Evolutionary conservation across 2,329 filamentous ascomycete species (phyloP).

Genomic region (Moelleriella libera): DNA sequence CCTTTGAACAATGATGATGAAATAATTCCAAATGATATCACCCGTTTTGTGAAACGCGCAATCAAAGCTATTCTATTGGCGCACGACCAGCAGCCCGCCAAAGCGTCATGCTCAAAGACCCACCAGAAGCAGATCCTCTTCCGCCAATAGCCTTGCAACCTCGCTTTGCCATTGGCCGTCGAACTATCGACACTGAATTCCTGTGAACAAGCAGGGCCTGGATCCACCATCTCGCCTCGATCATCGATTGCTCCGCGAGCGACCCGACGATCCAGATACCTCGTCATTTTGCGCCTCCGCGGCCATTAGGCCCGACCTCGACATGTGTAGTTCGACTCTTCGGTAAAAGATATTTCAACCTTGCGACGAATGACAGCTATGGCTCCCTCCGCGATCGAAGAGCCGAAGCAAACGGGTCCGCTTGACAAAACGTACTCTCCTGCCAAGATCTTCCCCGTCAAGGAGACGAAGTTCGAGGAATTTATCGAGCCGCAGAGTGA

Average conservation of each 20-base stretch:
- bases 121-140: too few relatives aligned
- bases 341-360: constrained; percentile 1
- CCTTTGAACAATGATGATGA: too few relatives aligned
- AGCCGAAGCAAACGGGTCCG: constrained; percentile 19
- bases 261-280: not conserved
- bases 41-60: too few relatives aligned
- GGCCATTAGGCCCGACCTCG: not conserved
- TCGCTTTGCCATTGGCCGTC: too few relatives aligned
- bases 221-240: too few relatives aligned
- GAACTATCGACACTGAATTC: too few relatives aligned
- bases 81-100: too few relatives aligned
- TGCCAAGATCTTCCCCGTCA: constrained; percentile 43
- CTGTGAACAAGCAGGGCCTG: too few relatives aligned
- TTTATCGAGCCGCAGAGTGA: constrained; percentile 42
- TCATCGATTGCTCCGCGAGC: not conserved
- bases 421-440: constrained; percentile 32
- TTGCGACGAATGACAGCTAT: constrained; percentile 18
- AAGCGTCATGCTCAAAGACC: too few relatives aligned
- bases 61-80: too few relatives aligned
- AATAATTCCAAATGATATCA: too few relatives aligned
- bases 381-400: constrained; percentile 39
- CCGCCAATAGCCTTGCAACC: too few relatives aligned
- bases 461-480: constrained; percentile 47
- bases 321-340: constrained; percentile 1
- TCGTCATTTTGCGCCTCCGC: not conserved